Conservation (phyloP, 2,329 filamentous ascomycete genomes). For the Beauveria rudraprayagi region DNA sequence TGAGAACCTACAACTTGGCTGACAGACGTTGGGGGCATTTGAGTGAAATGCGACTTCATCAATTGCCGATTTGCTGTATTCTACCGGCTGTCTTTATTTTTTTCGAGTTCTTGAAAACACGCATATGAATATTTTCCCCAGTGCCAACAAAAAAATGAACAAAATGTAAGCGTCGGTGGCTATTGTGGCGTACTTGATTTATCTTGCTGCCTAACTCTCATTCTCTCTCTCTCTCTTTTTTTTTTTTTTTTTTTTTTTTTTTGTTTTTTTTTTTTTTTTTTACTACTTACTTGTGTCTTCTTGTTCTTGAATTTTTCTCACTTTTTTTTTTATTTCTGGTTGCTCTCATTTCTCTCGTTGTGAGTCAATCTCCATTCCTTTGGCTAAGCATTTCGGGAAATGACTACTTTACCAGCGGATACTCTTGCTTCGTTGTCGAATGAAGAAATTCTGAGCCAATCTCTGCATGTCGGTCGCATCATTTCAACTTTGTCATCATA, state of each 20-base stretch:
- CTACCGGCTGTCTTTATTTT: too few relatives aligned
- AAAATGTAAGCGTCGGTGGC: not conserved
- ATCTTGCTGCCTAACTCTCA: not conserved
- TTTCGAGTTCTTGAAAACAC: too few relatives aligned
- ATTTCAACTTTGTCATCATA: not conserved
- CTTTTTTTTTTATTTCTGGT: too few relatives aligned
- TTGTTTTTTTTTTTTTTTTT: too few relatives aligned
- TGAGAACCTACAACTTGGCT: not conserved
- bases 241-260: too few relatives aligned
- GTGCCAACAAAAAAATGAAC: too few relatives aligned
- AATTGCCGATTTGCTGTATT: too few relatives aligned
- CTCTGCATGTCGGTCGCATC: not conserved
- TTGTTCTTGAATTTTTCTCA: too few relatives aligned
- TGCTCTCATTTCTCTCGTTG: too few relatives aligned
- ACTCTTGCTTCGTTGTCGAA: not conserved
- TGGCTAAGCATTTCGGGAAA: not conserved
- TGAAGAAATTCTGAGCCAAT: not conserved
- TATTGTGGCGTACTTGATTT: not conserved
- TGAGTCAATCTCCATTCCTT: rapidly evolving
- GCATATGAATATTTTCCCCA: too few relatives aligned
- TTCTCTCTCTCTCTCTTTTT: too few relatives aligned
- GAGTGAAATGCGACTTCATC: not conserved
- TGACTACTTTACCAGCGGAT: not conserved
- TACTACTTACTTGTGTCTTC: rapidly evolving
- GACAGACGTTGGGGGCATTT: too few relatives aligned